Conservation (phyloP, 1,139 yeast genomes). For the Kodamaea plutei region DNA sequence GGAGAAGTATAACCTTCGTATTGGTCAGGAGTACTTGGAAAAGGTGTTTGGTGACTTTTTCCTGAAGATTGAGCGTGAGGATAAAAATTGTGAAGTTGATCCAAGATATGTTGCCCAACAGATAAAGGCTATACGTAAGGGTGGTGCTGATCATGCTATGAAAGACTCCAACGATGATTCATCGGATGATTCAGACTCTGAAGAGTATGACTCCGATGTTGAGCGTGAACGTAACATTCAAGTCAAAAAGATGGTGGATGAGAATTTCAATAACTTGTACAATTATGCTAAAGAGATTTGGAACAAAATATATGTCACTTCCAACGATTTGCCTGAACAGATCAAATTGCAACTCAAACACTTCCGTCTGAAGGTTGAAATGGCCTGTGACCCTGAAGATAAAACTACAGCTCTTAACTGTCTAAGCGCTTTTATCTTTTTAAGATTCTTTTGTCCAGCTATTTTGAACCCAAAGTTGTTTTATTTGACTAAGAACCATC, state of each 20-base stretch:
- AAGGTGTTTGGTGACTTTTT: slow-evolving; percentile 69
- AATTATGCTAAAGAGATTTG: slow-evolving; percentile 64
- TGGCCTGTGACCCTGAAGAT: slow-evolving; percentile 57
- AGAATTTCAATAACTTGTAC: slow-evolving; percentile 51
- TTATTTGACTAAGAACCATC: slow-evolving; percentile 66
- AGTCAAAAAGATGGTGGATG: slow-evolving; percentile 34
- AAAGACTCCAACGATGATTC: slow-evolving; percentile 19
- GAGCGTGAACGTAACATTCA: slow-evolving; percentile 26
- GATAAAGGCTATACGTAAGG: slow-evolving; percentile 32
- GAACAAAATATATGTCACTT: slow-evolving; percentile 63
- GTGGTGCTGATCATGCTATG: slow-evolving; percentile 19
- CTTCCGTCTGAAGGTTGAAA: slow-evolving; percentile 57
- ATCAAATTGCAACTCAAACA: slow-evolving; percentile 59
- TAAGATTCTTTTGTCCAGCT: slow-evolving; percentile 89
- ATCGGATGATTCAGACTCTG: slow-evolving; percentile 21
- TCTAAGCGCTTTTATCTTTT: slow-evolving; percentile 75
- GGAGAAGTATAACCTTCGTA: slow-evolving; percentile 70
- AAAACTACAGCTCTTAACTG: slow-evolving; percentile 59
- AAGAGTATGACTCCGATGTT: slow-evolving; percentile 29
- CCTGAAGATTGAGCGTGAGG: slow-evolving; percentile 46
- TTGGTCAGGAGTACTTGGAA: slow-evolving; percentile 77
- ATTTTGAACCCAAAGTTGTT: slow-evolving; percentile 83
- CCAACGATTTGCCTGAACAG: slow-evolving; percentile 72
- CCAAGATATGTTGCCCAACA: slow-evolving; percentile 49
- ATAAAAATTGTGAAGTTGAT: slow-evolving; percentile 71